Evolutionary conservation across 495 filamentous ascomycete species (phyloP).

Genomic region (Bathelium albidoporum): DNA sequence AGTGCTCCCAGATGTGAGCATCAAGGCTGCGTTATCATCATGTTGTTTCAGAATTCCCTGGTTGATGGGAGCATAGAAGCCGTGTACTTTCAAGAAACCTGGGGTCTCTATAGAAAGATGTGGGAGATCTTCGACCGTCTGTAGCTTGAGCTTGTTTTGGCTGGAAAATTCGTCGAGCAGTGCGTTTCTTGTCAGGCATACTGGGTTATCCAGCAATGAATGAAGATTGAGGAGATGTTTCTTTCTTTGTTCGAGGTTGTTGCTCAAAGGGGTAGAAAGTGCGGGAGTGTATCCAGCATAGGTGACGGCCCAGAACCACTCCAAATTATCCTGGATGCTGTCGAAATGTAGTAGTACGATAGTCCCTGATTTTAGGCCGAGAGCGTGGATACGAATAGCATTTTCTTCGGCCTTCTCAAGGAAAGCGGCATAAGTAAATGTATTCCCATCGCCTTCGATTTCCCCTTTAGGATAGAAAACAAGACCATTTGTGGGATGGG

Average conservation of each 20-base stretch:
- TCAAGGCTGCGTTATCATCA: constrained; percentile 30
- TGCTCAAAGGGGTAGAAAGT: constrained; percentile 32
- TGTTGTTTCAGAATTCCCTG: constrained; percentile 5
- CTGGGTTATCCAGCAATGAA: background rate
- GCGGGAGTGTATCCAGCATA: constrained; percentile 33
- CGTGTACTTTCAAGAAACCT: background rate
- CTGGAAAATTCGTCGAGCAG: background rate
- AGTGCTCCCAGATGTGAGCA: constrained; percentile 51
- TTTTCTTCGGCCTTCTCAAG: background rate
- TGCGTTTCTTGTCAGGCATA: background rate
- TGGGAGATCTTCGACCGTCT: background rate
- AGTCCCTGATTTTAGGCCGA: background rate
- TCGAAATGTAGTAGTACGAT: constrained; percentile 34
- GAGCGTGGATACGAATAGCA: background rate
- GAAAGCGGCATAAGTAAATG: background rate
- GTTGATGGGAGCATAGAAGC: background rate
- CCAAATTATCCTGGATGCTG: constrained; percentile 30
- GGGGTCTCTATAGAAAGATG: background rate
- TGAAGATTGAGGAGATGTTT: constrained; percentile 30
- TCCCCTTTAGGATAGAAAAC: background rate
- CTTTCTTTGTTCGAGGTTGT: constrained; percentile 26
- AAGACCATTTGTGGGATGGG: background rate
- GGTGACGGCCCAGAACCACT: constrained; percentile 40
- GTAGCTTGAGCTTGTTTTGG: background rate
- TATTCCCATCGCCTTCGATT: background rate